Conservation (phyloP, 345 rosid species). For the Dipteronia dyeriana region DNA sequence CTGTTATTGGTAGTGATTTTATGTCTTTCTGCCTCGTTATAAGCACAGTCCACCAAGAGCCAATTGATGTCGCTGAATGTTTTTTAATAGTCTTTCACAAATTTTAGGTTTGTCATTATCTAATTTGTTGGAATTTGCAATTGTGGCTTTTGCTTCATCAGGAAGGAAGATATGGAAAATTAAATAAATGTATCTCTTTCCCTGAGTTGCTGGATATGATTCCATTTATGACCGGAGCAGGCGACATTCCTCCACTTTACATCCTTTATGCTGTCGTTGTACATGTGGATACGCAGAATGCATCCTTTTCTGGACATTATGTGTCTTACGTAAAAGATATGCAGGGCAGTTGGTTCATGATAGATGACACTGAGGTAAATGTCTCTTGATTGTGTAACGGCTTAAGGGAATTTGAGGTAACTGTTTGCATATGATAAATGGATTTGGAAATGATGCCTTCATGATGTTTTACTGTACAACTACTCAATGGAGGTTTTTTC, state of each 20-base stretch:
- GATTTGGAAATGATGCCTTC: neutral
- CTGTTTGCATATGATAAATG: neutral
- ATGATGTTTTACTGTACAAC: neutral
- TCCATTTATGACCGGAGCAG: conserved; percentile 74
- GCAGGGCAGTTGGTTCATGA: conserved; percentile 74
- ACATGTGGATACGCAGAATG: conserved; percentile 83
- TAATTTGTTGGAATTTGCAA: neutral
- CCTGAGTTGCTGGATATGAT: conserved; percentile 85
- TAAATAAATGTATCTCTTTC: conserved; percentile 71
- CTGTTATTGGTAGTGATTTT: neutral
- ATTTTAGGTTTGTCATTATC: conserved; percentile 3
- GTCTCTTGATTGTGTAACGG: neutral
- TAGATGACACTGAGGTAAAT: conserved; percentile 77
- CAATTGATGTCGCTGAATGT: neutral
- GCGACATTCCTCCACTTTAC: conserved; percentile 76
- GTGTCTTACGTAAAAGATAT: conserved; percentile 73
- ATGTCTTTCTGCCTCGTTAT: neutral
- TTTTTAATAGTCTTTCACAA: neutral
- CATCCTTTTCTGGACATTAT: conserved; percentile 84
- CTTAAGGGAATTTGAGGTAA: neutral
- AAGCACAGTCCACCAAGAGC: neutral
- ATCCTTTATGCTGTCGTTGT: conserved; percentile 77
- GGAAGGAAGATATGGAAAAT: conserved; percentile 83
- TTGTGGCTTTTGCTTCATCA: conserved; percentile 33
- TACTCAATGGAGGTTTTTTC: neutral